Evolutionary conservation across 192 early-diverging fungal species (phyloP), one percentile per base, ranked within the genome.

Genomic region (Rhizophagus clarus): DNA sequence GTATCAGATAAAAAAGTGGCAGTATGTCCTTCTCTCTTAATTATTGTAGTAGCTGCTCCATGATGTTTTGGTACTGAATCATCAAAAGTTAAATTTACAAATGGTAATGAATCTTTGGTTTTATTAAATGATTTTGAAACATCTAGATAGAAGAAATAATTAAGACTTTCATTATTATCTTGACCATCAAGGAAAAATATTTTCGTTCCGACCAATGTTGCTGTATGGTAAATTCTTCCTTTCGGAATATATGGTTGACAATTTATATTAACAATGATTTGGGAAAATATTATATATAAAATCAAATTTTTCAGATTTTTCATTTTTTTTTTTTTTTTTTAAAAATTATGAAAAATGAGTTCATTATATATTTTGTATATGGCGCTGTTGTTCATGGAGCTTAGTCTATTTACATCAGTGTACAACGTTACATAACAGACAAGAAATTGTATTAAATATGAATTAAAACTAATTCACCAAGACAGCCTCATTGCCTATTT

Each of bases 111-210:
- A 62, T 24, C 20, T 26, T 62, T 62, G 2, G 26, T 9, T 9
- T 62, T 62, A 62, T 40, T 24, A 62, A 62, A 62, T 62, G 61
- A n/a, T 24, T 62, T 62, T 62, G 61, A 62, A 62, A 62, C 12
- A 62, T 62, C 61, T 24, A 62, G 61, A 10, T 62, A 62, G 26
- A 62, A 62, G 26, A 62, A 62, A 62, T 62, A 22, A n/a, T 62
- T 62, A 24, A 24, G n/a, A 0, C n/a, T 24, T 9, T 20, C 20
- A 24, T 62, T 62, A 24, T 62, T 62, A n/a, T n/a, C n/a, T 62
- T 62, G 20, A 2, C 61, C 61, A 24, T n/a, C 61, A 9, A 62
- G 61, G 24, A 12, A 62, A 24, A 24, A 62, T 62, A 62, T 10
- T 26, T 12, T 62, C 8, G 8, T 62, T 20, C 8, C 61, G 6